A percentile compares a stretch with the other conserved stretches of the same genome.
Conservation (phyloP, 257 asterid genomes). For the Verbena officinalis region DNA sequence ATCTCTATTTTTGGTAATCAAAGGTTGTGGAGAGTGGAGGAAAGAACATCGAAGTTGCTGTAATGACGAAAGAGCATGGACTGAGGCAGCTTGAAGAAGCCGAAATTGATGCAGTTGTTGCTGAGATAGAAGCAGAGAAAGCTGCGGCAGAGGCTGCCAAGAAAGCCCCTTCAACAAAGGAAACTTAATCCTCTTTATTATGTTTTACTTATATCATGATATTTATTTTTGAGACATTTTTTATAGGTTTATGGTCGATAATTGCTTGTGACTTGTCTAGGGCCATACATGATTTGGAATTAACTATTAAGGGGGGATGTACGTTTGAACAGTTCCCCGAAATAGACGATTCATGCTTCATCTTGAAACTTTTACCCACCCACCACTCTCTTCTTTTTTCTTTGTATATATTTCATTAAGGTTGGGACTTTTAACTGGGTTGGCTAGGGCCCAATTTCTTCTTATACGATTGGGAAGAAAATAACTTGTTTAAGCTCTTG, state of each 20-base stretch:
- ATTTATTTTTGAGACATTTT: neutral
- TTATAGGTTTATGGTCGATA: neutral
- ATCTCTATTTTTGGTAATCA: neutral
- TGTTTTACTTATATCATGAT: neutral
- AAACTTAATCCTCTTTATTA: constrained; percentile 32
- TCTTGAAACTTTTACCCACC: no score
- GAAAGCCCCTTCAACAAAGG: constrained; percentile 71
- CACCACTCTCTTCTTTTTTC: no score
- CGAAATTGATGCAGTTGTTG: constrained; percentile 87
- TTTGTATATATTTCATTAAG: no score
- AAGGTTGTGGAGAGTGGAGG: constrained; percentile 99
- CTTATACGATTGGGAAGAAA: no score
- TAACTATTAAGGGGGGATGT: no score
- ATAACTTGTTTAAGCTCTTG: no score
- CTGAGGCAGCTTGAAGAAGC: constrained; percentile 90
- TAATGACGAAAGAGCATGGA: constrained; percentile 84
- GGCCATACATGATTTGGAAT: no score
- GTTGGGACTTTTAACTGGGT: no score
- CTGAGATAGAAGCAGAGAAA: constrained; percentile 89
- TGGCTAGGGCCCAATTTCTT: no score
- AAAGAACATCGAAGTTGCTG: constrained; percentile 97
- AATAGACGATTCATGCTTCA: no score
- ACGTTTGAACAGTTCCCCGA: no score
- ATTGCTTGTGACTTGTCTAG: neutral
- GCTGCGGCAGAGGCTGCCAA: constrained; percentile 99